These are phyloP conservation scores for Neophaeococcomyces mojaviensis DNA, from an alignment of 2,329 filamentous ascomycete genomes.

Conservation along the genomic window DNA sequence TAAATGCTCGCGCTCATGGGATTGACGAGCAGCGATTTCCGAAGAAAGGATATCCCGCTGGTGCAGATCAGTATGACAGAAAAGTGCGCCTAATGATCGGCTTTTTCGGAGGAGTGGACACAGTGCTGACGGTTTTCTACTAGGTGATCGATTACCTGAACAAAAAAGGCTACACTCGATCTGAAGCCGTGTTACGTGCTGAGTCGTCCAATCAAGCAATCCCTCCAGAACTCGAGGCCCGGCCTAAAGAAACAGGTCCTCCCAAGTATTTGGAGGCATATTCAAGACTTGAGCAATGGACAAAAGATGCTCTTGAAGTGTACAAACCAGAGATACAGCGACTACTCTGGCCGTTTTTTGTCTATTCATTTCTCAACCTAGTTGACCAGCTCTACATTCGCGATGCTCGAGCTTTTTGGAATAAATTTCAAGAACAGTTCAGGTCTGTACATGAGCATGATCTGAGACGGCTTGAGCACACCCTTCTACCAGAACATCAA, in stretches of 20 bases:
- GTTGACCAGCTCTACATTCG: constrained; percentile 62
- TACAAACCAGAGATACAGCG: constrained; percentile 93
- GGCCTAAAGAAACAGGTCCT: constrained; percentile 39
- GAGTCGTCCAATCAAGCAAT: constrained; percentile 79
- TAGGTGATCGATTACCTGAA: constrained; percentile 89
- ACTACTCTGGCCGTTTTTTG: constrained; percentile 85
- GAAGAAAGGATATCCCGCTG: not conserved
- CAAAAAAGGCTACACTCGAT: constrained; percentile 89
- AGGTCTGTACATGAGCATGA: constrained; percentile 74
- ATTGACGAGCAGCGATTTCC: too few relatives aligned
- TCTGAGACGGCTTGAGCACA: constrained; percentile 62
- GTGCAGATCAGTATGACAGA: not conserved
- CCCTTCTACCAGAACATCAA: constrained; percentile 71
- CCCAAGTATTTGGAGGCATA: constrained; percentile 72
- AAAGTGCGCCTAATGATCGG: not conserved
- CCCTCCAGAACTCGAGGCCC: constrained; percentile 43
- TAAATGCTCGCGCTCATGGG: too few relatives aligned
- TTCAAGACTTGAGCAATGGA: constrained; percentile 67
- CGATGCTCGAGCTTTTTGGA: constrained; percentile 27
- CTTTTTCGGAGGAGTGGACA: not conserved
- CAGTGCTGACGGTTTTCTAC: not conserved
- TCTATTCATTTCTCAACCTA: constrained; percentile 83
- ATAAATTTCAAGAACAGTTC: constrained; percentile 68
- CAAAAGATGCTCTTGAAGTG: constrained; percentile 84
- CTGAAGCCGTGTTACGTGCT: constrained; percentile 83